Evolutionary conservation across 257 asterid species (phyloP).

Genomic region (Apocynum venetum): DNA sequence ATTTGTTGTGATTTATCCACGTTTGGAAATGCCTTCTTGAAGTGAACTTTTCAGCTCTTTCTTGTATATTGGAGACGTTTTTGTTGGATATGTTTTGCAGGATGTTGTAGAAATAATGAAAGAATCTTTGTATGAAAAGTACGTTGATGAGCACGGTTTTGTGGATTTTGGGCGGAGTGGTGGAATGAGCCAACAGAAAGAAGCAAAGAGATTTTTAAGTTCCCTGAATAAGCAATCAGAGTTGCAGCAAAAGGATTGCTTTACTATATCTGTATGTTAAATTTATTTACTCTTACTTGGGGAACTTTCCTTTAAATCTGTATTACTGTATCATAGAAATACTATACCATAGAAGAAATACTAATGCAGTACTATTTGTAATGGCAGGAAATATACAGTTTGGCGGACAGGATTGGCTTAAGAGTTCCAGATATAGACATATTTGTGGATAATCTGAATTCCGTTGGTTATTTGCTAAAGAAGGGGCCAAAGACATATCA

Average conservation of each 20-base stretch:
- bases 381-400: constrained; percentile 72
- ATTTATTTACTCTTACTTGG: constrained; percentile 1
- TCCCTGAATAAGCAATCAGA: constrained; percentile 87
- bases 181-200: constrained; percentile 98
- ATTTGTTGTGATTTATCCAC: neutral
- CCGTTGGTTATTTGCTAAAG: constrained; percentile 82
- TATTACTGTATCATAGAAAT: neutral
- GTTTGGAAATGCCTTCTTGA: neutral
- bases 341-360: neutral
- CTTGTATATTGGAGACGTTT: constrained; percentile 7
- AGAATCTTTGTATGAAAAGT: constrained; percentile 93
- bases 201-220: constrained; percentile 83
- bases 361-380: neutral
- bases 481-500: constrained; percentile 91
- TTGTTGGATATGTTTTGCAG: constrained; percentile 39
- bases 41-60: neutral
- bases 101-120: constrained; percentile 96
- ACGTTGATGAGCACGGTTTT: constrained; percentile 82
- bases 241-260: constrained; percentile 73
- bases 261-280: constrained; percentile 72
- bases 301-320: constrained; percentile 1
- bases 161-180: constrained; percentile 97
- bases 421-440: constrained; percentile 88
- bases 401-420: constrained; percentile 77
- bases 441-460: constrained; percentile 75